Base-by-base conservation (phyloP, 176 grass and related monocot genomes). In the Olyra latifolia region DNA sequence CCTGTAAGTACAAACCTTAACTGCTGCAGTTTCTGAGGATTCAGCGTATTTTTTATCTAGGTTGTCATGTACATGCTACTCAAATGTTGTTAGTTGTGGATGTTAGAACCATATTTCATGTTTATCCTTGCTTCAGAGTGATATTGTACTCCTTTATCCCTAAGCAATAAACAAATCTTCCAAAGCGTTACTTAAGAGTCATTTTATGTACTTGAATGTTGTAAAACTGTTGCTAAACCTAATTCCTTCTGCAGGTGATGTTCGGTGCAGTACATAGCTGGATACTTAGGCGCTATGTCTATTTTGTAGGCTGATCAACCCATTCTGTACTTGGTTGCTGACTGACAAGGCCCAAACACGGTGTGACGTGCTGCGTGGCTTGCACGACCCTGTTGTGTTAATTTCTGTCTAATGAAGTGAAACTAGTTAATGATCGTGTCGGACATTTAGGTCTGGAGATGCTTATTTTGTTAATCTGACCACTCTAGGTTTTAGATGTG, bases 301-400 rank as follows among this genome's bases (percentile, higher is more conserved):
- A 68, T 82, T 90, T 86, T 86, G 82, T 82, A 86, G 78, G 69
- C 67, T 67, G 88, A 86, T 90, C 83, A 86, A 90, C 60, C 38
- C 59, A 50, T 62, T 44, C 19, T 52, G 56, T 44, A 49, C 79
- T 60, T 74, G 74, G 74, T 90, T 90, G 74, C 79, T 90, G 79
- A 86, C 87, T 68, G 76, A 89, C 46, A 76, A 74, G 56, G 42
- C 68, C 71, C 69, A 80, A 89, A 85, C 87, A 75, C 14, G 73
- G 48, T 66, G 80, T 76, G 55, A 72, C 23, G 57, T 79, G 75
- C 67, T 80, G 47, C 62, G 64, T 12, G 27, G 46, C 42, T 72
- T 74, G 45, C 58, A 86, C 58, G 59, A 66, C 62, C 55, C 77
- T 76, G 65, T 62, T 27, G 53, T 75, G 70, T 71, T 46, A 62